These are phyloP conservation scores for Ophiostoma sp. DNA, from an alignment of 2,329 filamentous ascomycete genomes.

Conservation along the genomic window DNA sequence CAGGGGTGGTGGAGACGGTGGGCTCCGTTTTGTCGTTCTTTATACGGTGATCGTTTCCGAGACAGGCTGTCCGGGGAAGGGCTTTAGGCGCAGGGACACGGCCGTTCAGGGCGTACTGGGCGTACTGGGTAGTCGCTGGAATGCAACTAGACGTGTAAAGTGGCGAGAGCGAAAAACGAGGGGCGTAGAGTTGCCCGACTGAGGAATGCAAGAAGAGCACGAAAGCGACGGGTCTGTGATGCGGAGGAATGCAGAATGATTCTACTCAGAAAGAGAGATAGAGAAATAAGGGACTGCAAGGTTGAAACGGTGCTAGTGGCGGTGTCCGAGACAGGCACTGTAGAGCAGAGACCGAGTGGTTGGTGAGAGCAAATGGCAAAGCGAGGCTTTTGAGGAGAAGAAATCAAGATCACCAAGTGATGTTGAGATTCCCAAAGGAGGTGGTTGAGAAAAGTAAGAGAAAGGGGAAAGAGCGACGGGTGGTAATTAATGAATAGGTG, in stretches of 20 bases:
- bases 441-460: not conserved
- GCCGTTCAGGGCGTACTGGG: constrained; percentile 14
- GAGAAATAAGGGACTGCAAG: not conserved
- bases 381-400: not conserved
- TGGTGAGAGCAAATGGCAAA: constrained; percentile 9
- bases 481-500: not conserved
- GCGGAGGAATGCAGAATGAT: constrained; percentile 12
- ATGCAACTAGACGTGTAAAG: constrained; percentile 14
- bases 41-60: constrained; percentile 17
- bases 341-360: not conserved
- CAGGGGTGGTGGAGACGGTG: constrained; percentile 15
- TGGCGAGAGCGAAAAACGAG: constrained; percentile 8
- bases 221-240: not conserved
- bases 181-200: constrained; percentile 7
- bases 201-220: constrained; percentile 21
- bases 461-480: not conserved
- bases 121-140: not conserved
- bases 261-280: not conserved
- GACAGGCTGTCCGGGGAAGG: constrained; percentile 7
- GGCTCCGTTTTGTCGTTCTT: constrained; percentile 10
- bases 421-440: not conserved
- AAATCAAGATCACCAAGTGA: constrained; percentile 6
- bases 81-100: not conserved
- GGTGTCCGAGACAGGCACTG: not conserved
- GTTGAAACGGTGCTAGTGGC: not conserved